Conservation (phyloP, 192 early-diverging fungal genomes). For the Gigaspora rosea region DNA sequence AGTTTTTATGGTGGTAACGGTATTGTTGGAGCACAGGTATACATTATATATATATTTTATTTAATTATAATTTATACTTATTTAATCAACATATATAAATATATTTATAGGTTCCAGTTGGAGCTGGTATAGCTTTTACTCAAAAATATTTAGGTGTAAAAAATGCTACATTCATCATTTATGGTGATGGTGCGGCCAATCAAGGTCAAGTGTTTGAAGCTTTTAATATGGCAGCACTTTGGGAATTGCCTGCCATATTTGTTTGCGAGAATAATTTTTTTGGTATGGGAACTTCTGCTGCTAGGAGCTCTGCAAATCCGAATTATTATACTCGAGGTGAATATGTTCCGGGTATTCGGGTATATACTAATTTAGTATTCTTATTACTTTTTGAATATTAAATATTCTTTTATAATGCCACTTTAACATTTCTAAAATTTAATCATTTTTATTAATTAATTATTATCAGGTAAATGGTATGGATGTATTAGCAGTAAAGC, state of each 20-base stretch:
- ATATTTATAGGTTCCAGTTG: conserved; percentile 62
- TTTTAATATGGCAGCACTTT: conserved; percentile 99
- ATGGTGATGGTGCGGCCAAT: conserved; percentile 98
- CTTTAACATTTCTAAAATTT: background rate
- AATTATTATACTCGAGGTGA: conserved; percentile 95
- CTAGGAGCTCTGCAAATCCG: conserved; percentile 89
- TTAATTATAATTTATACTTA: background rate
- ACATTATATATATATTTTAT: background rate
- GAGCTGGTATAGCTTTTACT: conserved; percentile 84
- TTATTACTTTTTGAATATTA: too few species aligned
- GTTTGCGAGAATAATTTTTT: conserved; percentile 99
- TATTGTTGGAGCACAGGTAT: conserved; percentile 95
- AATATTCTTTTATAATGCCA: too few species aligned
- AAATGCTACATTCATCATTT: conserved; percentile 87
- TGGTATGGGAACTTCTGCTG: conserved; percentile 95
- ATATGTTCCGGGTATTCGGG: conserved; percentile 94
- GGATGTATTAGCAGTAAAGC: conserved; percentile 91
- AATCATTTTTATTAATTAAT: conserved; percentile 33
- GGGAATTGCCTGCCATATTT: conserved; percentile 90
- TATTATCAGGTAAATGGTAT: conserved; percentile 74
- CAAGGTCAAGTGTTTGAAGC: conserved; percentile 99
- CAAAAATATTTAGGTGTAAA: conserved; percentile 86
- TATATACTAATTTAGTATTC: conserved; percentile 20
- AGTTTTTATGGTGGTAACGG: conserved; percentile 99
- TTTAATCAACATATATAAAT: background rate